Conservation (phyloP, 495 filamentous ascomycete genomes). For the Tetracladium setigerum region DNA sequence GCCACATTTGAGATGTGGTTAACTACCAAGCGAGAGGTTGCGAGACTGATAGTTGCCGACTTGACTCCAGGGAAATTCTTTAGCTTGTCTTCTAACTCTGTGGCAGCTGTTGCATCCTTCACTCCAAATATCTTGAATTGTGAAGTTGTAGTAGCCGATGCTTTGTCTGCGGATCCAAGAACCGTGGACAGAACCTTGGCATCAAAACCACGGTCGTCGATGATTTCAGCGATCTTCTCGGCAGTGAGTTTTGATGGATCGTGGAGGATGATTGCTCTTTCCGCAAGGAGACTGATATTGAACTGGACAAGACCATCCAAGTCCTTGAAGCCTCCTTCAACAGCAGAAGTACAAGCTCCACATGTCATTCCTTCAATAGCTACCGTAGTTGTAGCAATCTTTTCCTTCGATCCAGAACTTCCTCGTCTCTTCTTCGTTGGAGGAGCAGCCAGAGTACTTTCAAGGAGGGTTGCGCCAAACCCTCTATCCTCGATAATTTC, state of each 20-base stretch:
- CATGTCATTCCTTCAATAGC: slow-evolving; percentile 98
- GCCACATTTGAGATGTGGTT: slow-evolving; percentile 60
- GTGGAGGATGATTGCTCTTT: slow-evolving; percentile 83
- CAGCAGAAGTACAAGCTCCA: slow-evolving; percentile 85
- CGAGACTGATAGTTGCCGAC: slow-evolving; percentile 62
- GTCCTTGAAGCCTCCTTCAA: slow-evolving; percentile 72
- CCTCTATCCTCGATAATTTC: slow-evolving; percentile 86
- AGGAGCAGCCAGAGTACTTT: slow-evolving; percentile 32
- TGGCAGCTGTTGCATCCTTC: slow-evolving; percentile 59
- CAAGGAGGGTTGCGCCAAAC: slow-evolving; percentile 79
- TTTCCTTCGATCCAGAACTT: slow-evolving; percentile 5
- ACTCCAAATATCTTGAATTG: slow-evolving; percentile 82
- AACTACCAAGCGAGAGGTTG: slow-evolving; percentile 60
- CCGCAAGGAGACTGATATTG: slow-evolving; percentile 89
- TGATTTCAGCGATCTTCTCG: slow-evolving; percentile 73
- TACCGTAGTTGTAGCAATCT: slow-evolving; percentile 65
- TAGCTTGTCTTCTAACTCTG: slow-evolving; percentile 62
- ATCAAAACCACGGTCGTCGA: slow-evolving; percentile 90
- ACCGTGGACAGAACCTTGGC: slow-evolving; percentile 67
- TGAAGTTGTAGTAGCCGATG: slow-evolving; percentile 41
- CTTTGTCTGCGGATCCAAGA: slow-evolving; percentile 35
- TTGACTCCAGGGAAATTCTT: slow-evolving; percentile 59
- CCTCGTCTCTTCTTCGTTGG: slow-evolving; percentile 20
- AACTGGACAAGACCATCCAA: slow-evolving; percentile 74
- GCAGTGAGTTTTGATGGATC: slow-evolving; percentile 59